phyloP scores from a whole-genome alignment of 148 eudicot species.

The Silene uniflora region DNA sequence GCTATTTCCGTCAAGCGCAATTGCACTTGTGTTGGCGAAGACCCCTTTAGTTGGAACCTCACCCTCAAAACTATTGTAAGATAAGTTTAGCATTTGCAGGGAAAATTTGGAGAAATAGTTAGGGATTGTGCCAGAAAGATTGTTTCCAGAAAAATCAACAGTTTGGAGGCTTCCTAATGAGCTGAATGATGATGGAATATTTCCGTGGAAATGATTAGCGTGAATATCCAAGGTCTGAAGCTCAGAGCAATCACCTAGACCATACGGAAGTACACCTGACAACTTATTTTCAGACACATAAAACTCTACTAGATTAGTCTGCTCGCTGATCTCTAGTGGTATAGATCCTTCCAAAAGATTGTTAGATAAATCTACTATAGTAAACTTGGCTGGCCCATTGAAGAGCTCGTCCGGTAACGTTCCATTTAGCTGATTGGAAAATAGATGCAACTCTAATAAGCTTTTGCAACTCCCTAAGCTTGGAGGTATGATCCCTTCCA shows the following conservation, averaged over 20 bases:
- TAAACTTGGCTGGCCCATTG: slow-evolving; percentile 14
- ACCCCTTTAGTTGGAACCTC: slow-evolving; percentile 34
- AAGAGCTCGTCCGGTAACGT: slow-evolving; percentile 26
- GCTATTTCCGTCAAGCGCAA: slow-evolving; percentile 28
- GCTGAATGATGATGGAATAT: slow-evolving; percentile 24
- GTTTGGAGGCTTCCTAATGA: slow-evolving; percentile 22
- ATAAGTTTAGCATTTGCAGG: slow-evolving; percentile 25
- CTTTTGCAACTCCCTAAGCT: slow-evolving; percentile 28
- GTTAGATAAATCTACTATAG: slow-evolving; percentile 9
- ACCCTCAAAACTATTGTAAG: slow-evolving; percentile 39
- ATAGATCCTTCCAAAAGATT: slow-evolving; percentile 34
- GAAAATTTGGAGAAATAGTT: slow-evolving; percentile 23
- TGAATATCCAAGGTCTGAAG: slow-evolving; percentile 18
- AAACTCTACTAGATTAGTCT: slow-evolving; percentile 23
- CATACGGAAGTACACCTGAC: slow-evolving; percentile 36
- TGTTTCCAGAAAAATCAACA: slow-evolving; percentile 39
- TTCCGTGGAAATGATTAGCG: slow-evolving; percentile 29
- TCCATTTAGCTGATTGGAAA: slow-evolving; percentile 30
- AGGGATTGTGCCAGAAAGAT: slow-evolving; percentile 39
- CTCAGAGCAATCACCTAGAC: slow-evolving; percentile 24
- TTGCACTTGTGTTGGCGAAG: slow-evolving; percentile 30
- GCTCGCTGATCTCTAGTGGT: slow-evolving; percentile 26
- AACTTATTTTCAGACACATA: slow-evolving; percentile 33
- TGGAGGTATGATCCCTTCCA: slow-evolving; percentile 29
- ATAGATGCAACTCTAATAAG: slow-evolving; percentile 22